These are phyloP conservation scores for Penicillium sp. DNA, from an alignment of 2,329 filamentous ascomycete genomes.

Conservation along the genomic window DNA sequence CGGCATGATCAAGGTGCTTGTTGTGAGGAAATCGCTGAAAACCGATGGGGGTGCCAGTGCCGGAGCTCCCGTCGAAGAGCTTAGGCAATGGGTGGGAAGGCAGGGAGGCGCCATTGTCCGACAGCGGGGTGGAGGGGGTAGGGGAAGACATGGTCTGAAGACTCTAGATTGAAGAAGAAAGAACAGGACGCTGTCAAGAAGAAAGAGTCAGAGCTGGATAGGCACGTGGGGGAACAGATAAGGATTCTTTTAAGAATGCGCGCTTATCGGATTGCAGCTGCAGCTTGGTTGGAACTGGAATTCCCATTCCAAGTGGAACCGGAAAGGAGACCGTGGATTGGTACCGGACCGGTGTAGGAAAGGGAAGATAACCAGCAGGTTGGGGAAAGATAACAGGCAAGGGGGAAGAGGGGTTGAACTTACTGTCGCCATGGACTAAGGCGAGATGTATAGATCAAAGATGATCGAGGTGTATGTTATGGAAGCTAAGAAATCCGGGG, in stretches of 20 bases:
- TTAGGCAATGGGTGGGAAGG: slow-evolving; percentile 33
- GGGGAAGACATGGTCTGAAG: slow-evolving; percentile 33
- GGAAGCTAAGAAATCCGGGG: slow-evolving; percentile 21
- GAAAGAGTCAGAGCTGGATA: slow-evolving; percentile 3
- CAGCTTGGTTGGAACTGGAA: not conserved
- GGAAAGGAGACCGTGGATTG: not conserved
- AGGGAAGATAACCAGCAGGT: not conserved
- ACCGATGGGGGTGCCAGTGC: slow-evolving; percentile 42
- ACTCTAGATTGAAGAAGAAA: slow-evolving; percentile 16
- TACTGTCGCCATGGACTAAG: slow-evolving; percentile 24
- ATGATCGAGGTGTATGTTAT: not conserved
- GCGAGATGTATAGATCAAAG: not conserved
- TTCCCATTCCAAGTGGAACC: not conserved
- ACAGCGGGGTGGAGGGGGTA: slow-evolving; percentile 26
- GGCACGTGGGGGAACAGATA: slow-evolving; percentile 3
- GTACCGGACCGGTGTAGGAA: not conserved
- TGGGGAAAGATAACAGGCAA: slow-evolving; percentile 16
- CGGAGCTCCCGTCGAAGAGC: slow-evolving; percentile 37
- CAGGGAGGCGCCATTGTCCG: slow-evolving; percentile 32
- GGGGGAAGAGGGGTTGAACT: slow-evolving; percentile 9
- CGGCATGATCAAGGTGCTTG: slow-evolving; percentile 59
- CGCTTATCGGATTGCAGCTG: slow-evolving; percentile 14
- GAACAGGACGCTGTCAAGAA: slow-evolving; percentile 16
- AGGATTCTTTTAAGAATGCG: slow-evolving; percentile 4
- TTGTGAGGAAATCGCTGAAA: slow-evolving; percentile 50